Evolutionary conservation across 108 stramenopile genomes (phyloP), one percentile per base, ranked within the genome.

Genomic region (Cylindrotheca closterium): DNA sequence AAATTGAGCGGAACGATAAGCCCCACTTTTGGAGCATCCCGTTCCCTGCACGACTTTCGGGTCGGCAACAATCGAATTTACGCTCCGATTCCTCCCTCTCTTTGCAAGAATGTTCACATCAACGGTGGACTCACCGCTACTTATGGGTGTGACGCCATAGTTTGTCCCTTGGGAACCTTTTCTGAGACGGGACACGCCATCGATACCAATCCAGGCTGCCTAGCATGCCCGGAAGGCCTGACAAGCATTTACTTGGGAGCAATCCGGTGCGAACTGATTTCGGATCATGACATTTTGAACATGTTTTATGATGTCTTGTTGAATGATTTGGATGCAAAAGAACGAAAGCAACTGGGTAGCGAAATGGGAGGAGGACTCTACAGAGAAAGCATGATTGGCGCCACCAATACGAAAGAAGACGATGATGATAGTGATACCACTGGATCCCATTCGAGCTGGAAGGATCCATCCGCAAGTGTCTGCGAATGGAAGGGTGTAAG

Each of bases 161-260:
- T 79, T 49, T 87, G 86, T 68, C 75, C 82, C 18, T 32, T 82
- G 23, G 86, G 86, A 47, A 81, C 80, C 18, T 87, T 71, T 55
- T 68, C 75, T 7, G 73, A 59, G 22, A 47, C 60, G 17, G 84
- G 84, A 7, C 79, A 71, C 63, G 81, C 84, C 8, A 68, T 76
- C 12, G 61, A 71, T 48, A 19, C 62, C 10, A 60, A 58, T 18
- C n/a, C n/a, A n/a, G 77, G 73, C 3, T 87, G 86, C 59, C 78
- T 51, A 49, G 56, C 47, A 10, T 87, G 86, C 56, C 80, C 78
- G 0, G 54, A 65, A 2, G 86, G 83, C 27, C 22, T 63, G 31
- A 77, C 78, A 4, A 81, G 78, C 4, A 42, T 80, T 23, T 79
- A 83, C 58, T 51, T 84, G 21, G 86, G 86, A 2, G 64, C 65